Conservation (phyloP, 2,329 filamentous ascomycete genomes). For the Meredithiella fracta region DNA sequence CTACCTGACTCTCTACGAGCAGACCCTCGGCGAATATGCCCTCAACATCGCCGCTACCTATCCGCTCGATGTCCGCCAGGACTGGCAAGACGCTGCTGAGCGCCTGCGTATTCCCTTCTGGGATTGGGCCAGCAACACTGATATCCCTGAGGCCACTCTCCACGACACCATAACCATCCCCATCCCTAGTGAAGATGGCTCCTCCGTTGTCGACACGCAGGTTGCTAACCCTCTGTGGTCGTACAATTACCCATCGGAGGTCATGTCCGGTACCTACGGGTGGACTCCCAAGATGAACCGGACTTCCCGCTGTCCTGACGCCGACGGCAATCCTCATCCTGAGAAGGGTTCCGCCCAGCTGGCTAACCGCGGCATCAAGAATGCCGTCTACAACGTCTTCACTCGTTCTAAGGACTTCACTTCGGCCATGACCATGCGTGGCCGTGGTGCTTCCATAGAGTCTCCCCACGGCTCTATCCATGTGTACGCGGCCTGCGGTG, state of each 20-base stretch:
- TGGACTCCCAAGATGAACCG: constrained; percentile 20
- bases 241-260: constrained; percentile 31
- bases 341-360: constrained; percentile 24
- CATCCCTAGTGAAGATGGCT: constrained; percentile 23
- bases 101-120: constrained; percentile 34
- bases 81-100: constrained; percentile 30
- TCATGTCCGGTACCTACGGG: constrained; percentile 25
- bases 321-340: constrained; percentile 22
- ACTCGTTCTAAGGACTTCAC: constrained; percentile 23
- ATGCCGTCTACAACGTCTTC: constrained; percentile 27
- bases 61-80: constrained; percentile 19
- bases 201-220: constrained; percentile 16
- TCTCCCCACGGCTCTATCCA: constrained; percentile 28
- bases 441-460: constrained; percentile 26
- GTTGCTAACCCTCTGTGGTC: constrained; percentile 37
- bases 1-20: constrained; percentile 39
- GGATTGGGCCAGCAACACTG: constrained; percentile 33
- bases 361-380: constrained; percentile 22
- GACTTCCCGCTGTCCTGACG: constrained; percentile 23
- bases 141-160: constrained; percentile 28
- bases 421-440: constrained; percentile 22
- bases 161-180: constrained; percentile 24
- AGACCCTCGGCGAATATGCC: constrained; percentile 32
- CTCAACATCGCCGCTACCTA: constrained; percentile 31
- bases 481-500: constrained; percentile 25